Evolutionary conservation across 345 rosid species (phyloP).

Genomic region (Murraya paniculata): DNA sequence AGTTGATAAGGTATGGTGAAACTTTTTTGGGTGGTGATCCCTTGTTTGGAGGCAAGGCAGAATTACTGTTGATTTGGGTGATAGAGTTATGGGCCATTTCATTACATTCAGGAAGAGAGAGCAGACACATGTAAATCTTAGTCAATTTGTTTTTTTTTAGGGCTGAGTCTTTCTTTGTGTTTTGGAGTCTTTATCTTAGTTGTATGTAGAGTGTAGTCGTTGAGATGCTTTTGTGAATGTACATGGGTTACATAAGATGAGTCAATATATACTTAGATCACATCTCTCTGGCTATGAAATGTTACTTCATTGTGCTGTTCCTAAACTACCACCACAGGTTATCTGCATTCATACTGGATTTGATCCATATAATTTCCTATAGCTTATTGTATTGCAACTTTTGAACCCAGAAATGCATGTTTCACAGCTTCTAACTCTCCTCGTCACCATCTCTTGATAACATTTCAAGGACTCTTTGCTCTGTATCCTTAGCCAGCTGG

Average conservation of each 20-base stretch:
- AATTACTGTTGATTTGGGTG: slow-evolving; percentile 16
- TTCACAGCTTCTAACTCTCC: background rate
- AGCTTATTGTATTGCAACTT: background rate
- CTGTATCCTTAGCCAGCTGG: slow-evolving; percentile 10
- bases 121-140: slow-evolving; percentile 38
- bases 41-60: slow-evolving; percentile 8
- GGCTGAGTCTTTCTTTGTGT: slow-evolving; percentile 14
- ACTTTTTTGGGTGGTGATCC: background rate
- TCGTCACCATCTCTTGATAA: background rate
- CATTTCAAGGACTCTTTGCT: background rate
- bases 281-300: slow-evolving; percentile 15
- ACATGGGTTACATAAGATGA: slow-evolving; percentile 30
- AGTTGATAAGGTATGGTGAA: background rate
- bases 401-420: background rate
- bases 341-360: background rate
- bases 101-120: slow-evolving; percentile 28
- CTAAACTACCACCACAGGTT: background rate
- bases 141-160: slow-evolving; percentile 20
- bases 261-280: slow-evolving; percentile 26
- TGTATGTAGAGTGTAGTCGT: slow-evolving; percentile 24
- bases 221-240: slow-evolving; percentile 30
- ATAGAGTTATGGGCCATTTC: slow-evolving; percentile 22
- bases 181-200: slow-evolving; percentile 13
- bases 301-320: background rate
- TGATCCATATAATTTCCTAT: background rate